Evolutionary conservation across 2,329 filamentous ascomycete genomes (phyloP).

Genomic region (Orbilia quercus): DNA sequence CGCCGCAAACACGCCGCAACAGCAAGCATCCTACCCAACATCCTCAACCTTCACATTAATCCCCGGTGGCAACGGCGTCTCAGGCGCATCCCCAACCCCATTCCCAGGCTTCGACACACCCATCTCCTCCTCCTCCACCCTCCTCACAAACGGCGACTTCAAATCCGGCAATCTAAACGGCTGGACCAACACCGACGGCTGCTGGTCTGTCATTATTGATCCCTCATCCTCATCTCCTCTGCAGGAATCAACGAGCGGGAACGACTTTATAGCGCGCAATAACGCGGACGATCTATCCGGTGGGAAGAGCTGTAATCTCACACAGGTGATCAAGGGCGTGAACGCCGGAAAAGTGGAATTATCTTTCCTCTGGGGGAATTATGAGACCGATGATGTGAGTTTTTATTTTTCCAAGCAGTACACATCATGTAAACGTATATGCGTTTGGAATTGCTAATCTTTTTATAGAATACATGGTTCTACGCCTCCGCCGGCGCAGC

Average conservation of each 20-base stretch:
- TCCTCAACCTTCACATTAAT: constrained; percentile 25
- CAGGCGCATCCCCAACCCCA: constrained; percentile 17
- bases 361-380: constrained; percentile 31
- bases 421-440: too few species aligned
- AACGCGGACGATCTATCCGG: constrained; percentile 26
- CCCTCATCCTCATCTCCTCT: constrained; percentile 20
- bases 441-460: too few species aligned
- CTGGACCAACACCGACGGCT: constrained; percentile 27
- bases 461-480: constrained; percentile 34
- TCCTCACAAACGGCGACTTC: constrained; percentile 34
- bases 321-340: constrained; percentile 22
- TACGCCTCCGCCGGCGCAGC: constrained; percentile 19
- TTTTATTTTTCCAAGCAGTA: not conserved
- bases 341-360: constrained; percentile 16
- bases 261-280: constrained; percentile 24
- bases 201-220: constrained; percentile 18
- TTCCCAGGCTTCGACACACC: constrained; percentile 32
- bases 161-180: constrained; percentile 30
- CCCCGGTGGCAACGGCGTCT: constrained; percentile 16
- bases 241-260: constrained; percentile 18
- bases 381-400: constrained; percentile 17
- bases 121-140: constrained; percentile 23
- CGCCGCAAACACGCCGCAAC: not conserved
- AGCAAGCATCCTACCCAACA: constrained; percentile 15
- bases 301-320: constrained; percentile 35